Evolutionary conservation across 2,329 filamentous ascomycete species (phyloP).

Genomic region (Pseudopyrenochaeta lycopersici): DNA sequence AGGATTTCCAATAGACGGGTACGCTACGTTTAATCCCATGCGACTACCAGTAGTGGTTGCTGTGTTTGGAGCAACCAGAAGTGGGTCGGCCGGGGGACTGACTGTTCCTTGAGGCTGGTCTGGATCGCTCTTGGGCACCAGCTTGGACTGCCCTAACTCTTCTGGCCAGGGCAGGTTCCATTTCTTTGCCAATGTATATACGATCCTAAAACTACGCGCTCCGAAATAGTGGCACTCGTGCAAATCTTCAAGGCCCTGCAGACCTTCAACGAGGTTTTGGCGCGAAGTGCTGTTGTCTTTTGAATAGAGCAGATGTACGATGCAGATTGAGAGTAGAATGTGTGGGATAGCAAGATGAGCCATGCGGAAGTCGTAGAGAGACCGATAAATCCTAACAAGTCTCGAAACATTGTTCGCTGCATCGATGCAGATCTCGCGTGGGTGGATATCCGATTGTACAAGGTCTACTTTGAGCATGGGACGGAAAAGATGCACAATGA

Average conservation of each 20-base stretch:
- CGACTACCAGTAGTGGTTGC: slow-evolving; percentile 4
- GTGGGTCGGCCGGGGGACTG: slow-evolving; percentile 31
- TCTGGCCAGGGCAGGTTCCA: slow-evolving; percentile 57
- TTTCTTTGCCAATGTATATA: slow-evolving; percentile 52
- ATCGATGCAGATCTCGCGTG: slow-evolving; percentile 70
- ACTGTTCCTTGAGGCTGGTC: slow-evolving; percentile 17
- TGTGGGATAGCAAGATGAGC: slow-evolving; percentile 51
- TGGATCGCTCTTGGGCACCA: slow-evolving; percentile 29
- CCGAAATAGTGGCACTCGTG: slow-evolving; percentile 56
- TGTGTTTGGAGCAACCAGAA: slow-evolving; percentile 24
- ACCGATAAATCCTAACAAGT: slow-evolving; percentile 53
- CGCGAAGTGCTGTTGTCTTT: slow-evolving; percentile 47
- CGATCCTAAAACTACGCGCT: slow-evolving; percentile 53
- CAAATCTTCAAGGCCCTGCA: slow-evolving; percentile 54
- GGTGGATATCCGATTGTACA: slow-evolving; percentile 67
- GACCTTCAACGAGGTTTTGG: slow-evolving; percentile 51
- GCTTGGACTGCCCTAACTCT: slow-evolving; percentile 35
- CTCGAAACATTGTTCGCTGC: slow-evolving; percentile 56
- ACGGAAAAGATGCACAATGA: slow-evolving; percentile 76
- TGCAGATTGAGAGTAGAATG: slow-evolving; percentile 52
- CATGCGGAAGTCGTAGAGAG: slow-evolving; percentile 55
- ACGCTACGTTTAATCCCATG: background rate
- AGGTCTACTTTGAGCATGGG: slow-evolving; percentile 73
- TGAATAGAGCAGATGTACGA: slow-evolving; percentile 57
- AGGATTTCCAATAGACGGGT: slow-evolving; percentile 7